Evolutionary conservation across 306 rosid species (phyloP).

Genomic region (Vachellia pachyceras): DNA sequence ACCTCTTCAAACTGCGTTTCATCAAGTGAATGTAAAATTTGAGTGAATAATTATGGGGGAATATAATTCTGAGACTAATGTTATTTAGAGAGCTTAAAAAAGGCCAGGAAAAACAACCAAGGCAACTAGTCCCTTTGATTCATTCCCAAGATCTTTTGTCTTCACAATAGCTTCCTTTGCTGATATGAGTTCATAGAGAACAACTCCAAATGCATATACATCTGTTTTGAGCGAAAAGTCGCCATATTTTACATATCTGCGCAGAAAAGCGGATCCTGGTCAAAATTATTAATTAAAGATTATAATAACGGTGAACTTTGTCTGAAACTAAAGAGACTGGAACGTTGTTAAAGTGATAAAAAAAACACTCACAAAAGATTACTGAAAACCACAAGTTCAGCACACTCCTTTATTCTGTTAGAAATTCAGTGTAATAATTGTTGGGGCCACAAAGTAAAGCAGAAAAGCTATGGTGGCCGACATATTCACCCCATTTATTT

Average conservation of each 20-base stretch:
- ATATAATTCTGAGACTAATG: not conserved
- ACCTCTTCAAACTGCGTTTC: constrained; percentile 69
- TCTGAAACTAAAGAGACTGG: not conserved
- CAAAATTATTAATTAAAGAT: constrained; percentile 14
- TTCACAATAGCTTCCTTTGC: constrained; percentile 67
- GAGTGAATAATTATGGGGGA: not conserved
- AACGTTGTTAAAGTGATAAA: not conserved
- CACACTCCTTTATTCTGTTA: not conserved
- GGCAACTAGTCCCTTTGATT: constrained; percentile 67
- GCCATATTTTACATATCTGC: constrained; percentile 77
- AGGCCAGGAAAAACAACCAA: constrained; percentile 50
- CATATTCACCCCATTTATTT: not conserved
- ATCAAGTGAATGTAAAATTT: not conserved
- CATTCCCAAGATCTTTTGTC: constrained; percentile 52
- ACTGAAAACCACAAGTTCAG: constrained; percentile 1
- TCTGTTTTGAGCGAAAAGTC: constrained; percentile 67
- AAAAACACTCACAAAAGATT: not conserved
- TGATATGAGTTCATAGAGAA: constrained; percentile 67
- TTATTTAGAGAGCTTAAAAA: not conserved
- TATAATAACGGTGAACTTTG: not conserved
- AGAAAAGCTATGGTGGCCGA: constrained; percentile 1
- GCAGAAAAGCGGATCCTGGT: constrained; percentile 26
- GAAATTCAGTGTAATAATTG: not conserved
- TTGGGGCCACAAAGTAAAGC: not conserved
- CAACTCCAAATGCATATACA: constrained; percentile 83